phyloP scores from a whole-genome alignment of 352 stramenopile species.

The Globisporangium carolinianum region DNA sequence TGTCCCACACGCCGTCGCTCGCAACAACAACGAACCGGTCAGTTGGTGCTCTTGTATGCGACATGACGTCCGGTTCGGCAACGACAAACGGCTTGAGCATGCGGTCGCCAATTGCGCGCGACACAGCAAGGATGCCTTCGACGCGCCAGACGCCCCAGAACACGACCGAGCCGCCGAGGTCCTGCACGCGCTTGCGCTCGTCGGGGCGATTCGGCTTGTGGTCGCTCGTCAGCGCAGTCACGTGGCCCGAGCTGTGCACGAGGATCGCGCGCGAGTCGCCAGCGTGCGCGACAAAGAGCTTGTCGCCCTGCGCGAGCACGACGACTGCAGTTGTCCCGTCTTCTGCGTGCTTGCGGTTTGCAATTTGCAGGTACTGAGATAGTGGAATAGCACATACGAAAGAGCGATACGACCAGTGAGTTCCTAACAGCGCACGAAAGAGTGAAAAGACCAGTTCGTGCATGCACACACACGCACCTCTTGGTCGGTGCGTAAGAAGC shows the following conservation, averaged over 20 bases:
- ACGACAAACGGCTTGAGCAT: conserved; percentile 92
- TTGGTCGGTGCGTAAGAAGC: conserved; percentile 72
- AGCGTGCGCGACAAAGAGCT: conserved; percentile 86
- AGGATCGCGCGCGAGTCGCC: conserved; percentile 88
- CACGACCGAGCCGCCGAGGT: conserved; percentile 85
- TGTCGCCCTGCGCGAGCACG: conserved; percentile 63
- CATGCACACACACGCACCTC: conserved; percentile 26
- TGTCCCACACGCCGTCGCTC: conserved; percentile 91
- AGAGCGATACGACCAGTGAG: neutral
- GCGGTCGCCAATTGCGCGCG: conserved; percentile 87
- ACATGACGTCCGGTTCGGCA: conserved; percentile 83
- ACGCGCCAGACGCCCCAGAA: conserved; percentile 92
- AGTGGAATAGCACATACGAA: conserved; percentile 1
- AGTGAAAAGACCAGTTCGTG: neutral
- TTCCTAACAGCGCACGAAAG: neutral
- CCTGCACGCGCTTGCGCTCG: conserved; percentile 84
- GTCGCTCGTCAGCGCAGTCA: conserved; percentile 77
- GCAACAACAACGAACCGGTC: conserved; percentile 75
- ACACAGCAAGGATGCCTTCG: conserved; percentile 91
- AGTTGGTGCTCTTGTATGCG: conserved; percentile 61
- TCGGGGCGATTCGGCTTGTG: conserved; percentile 90
- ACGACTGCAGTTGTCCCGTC: conserved; percentile 89
- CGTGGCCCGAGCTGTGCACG: conserved; percentile 70
- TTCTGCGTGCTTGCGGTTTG: conserved; percentile 71
- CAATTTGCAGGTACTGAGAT: conserved; percentile 74